Conservation (phyloP, 768 basidiomycete genomes). For the Baorangia bicolor region DNA sequence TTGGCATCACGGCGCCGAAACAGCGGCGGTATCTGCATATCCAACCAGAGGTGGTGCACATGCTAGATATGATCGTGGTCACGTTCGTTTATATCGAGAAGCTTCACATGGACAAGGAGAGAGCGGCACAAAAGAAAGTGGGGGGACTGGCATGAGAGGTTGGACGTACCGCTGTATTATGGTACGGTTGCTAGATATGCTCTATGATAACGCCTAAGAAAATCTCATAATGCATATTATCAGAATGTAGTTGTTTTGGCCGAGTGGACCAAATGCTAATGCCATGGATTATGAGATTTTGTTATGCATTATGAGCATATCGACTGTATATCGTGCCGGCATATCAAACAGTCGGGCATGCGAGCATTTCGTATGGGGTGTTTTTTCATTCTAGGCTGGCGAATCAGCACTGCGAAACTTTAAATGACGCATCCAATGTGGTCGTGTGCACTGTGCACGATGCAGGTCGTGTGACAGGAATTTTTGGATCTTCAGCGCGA, state of each 20-base stretch:
- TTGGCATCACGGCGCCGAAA: background rate
- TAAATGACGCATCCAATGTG: background rate
- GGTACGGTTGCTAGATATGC: too few species aligned
- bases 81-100: constrained; percentile 1
- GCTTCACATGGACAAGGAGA: background rate
- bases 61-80: background rate
- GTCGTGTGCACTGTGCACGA: constrained; percentile 2
- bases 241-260: too few species aligned
- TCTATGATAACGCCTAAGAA: too few species aligned
- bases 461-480: constrained; percentile 18
- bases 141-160: background rate
- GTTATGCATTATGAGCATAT: too few species aligned
- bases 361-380: background rate
- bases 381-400: background rate
- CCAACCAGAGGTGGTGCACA: background rate
- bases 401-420: background rate
- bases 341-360: background rate
- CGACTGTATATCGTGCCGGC: background rate
- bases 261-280: too few species aligned
- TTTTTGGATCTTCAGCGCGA: background rate
- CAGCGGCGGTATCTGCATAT: background rate
- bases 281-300: too few species aligned
- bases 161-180: background rate
- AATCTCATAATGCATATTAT: too few species aligned
- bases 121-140: background rate